Base-by-base conservation (phyloP, 176 grass and related monocot genomes). In the Eleusine coracana region DNA sequence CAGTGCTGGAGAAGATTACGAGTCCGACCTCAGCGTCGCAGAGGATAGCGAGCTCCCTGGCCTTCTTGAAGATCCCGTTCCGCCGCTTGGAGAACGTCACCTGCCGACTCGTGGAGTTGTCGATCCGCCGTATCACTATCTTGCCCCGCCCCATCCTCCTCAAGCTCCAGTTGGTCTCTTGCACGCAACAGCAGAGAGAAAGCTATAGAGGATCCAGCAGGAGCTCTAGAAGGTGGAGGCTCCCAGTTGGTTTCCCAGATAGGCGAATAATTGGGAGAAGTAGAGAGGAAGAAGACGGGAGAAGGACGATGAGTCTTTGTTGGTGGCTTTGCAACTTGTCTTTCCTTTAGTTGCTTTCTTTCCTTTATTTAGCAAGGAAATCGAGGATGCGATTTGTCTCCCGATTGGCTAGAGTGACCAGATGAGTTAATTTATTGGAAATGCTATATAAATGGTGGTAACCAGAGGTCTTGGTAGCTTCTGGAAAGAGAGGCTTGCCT, bases 21-120 rank as follows among this genome's bases (percentile, higher is more conserved):
- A 97, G 90, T 1, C 94, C 94, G 38, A 97, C 95, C 86, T 97
- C 92, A 36, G 95, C 92, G n/a, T 97, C 95, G 39, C 95, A 97
- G 68, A 97, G 95, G 80, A 97, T 97, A 63, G 86, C 88, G 11
- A 97, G 90, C 80, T 97, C 95, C 86, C 87, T 92, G 25, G 95
- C 95, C 81, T 97, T 97, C 83, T 97, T 97, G 87, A 94, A 88
- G 87, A 97, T 85, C 77, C 92, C 94, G 36, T 82, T 94, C 58
- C 94, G 37, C 55, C 92, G 83, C 84, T 97, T 97, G 3, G 92
- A 97, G 86, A 97, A 97, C 29, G 94, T 97, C 60, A 97, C 92
- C 77, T 97, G 94, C 56, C 94, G 82, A 82, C 86, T 97, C 10
- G 94, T 97, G 69, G 92, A 89, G 89, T 97, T 94, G 85, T 97